These are phyloP conservation scores for Thelephora aurantiotincta DNA, from an alignment of 768 basidiomycete species.

Conservation along the genomic window DNA sequence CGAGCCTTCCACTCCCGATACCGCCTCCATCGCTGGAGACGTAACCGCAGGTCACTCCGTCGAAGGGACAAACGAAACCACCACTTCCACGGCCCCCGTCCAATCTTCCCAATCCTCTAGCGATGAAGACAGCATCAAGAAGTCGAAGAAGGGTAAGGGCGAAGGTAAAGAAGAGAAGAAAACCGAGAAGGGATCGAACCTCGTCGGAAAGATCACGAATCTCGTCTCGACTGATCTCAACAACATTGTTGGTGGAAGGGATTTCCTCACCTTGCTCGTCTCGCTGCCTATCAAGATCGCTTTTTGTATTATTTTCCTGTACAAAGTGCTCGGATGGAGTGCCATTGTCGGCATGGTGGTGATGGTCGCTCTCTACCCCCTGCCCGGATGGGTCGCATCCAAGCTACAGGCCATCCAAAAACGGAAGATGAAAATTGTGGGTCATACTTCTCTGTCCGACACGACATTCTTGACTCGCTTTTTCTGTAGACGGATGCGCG, in stretches of 20 bases:
- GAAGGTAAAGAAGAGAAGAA: not conserved
- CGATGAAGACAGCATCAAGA: not conserved
- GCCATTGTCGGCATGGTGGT: slow-evolving; percentile 27
- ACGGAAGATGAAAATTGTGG: slow-evolving; percentile 27
- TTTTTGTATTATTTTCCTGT: slow-evolving; percentile 23
- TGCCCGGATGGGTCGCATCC: slow-evolving; percentile 28
- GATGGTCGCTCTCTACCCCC: slow-evolving; percentile 25
- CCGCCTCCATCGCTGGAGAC: slow-evolving; percentile 3
- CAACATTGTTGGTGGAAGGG: slow-evolving; percentile 10
- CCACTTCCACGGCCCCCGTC: slow-evolving; percentile 2
- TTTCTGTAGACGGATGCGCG: slow-evolving; percentile 26
- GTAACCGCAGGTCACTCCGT: not conserved
- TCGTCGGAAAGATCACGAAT: slow-evolving; percentile 70
- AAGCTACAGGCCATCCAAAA: slow-evolving; percentile 20
- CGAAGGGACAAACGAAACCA: slow-evolving; percentile 5
- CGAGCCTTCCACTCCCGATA: slow-evolving; percentile 9
- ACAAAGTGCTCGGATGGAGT: slow-evolving; percentile 12
- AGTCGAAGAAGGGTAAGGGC: not conserved
- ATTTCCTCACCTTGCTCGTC: slow-evolving; percentile 8
- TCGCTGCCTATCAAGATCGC: slow-evolving; percentile 16
- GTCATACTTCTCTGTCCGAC: not conserved
- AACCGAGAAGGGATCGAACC: slow-evolving; percentile 21
- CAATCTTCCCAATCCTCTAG: not conserved
- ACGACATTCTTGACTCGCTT: not conserved
- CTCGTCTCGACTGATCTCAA: slow-evolving; percentile 50